Evolutionary conservation across 345 rosid species (phyloP).

Genomic region (Zanthoxylum bungeanum): DNA sequence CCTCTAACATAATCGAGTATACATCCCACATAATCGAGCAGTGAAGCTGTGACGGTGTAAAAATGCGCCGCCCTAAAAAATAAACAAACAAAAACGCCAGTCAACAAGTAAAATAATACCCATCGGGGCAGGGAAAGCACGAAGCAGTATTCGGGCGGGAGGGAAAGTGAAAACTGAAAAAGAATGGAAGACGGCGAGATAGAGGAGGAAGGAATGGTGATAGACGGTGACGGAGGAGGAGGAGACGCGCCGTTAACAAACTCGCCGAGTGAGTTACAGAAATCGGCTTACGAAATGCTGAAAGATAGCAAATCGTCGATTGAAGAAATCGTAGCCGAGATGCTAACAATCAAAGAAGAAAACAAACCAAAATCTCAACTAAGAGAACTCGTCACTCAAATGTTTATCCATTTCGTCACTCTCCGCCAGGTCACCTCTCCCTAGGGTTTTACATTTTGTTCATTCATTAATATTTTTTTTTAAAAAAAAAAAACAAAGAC

Average conservation of each 20-base stretch:
- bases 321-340: constrained; percentile 62
- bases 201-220: constrained; percentile 69
- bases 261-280: constrained; percentile 33
- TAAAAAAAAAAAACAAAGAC: too few species aligned
- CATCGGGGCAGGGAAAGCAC: too few species aligned
- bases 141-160: neutral
- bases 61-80: too few species aligned
- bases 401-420: constrained; percentile 73
- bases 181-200: constrained; percentile 95
- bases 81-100: too few species aligned
- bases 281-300: constrained; percentile 60
- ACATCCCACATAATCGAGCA: too few species aligned
- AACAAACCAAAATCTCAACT: constrained; percentile 58
- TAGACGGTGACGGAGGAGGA: constrained; percentile 34
- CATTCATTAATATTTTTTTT: neutral
- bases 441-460: constrained; percentile 20
- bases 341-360: constrained; percentile 59
- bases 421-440: constrained; percentile 68
- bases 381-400: constrained; percentile 73
- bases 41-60: too few species aligned
- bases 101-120: too few species aligned
- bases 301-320: constrained; percentile 69
- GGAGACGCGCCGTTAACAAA: constrained; percentile 13
- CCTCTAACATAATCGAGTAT: too few species aligned
- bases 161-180: neutral